A percentile compares a stretch with the other conserved stretches of the same genome.
Evolutionary conservation across 345 rosid species (phyloP).

Genomic region (Eucalyptus curtisii): DNA sequence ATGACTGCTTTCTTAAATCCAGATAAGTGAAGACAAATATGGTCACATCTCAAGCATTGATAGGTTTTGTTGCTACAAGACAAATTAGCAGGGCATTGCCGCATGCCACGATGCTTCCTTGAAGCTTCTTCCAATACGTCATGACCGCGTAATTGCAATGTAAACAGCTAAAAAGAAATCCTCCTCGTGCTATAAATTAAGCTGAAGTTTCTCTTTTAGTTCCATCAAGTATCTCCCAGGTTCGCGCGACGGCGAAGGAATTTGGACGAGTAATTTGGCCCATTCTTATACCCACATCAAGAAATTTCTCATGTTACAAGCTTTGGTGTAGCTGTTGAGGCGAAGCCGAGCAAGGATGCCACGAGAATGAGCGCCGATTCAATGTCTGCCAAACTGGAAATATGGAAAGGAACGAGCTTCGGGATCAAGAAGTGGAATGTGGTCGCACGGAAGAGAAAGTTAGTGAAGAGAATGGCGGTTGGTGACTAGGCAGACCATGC

Average conservation of each 20-base stretch:
- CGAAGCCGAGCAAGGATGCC: not conserved
- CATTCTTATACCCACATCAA: not conserved
- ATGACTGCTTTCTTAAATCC: not conserved
- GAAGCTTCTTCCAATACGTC: not conserved
- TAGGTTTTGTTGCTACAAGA: not conserved
- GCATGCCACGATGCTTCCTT: not conserved
- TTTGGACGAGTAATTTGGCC: not conserved
- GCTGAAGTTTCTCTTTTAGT: not conserved
- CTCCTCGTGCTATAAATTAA: not conserved
- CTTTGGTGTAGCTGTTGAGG: not conserved
- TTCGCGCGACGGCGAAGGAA: not conserved
- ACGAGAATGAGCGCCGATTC: not conserved
- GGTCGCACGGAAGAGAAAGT: not conserved
- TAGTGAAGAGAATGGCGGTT: not conserved
- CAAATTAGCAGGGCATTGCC: not conserved
- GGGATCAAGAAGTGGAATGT: not conserved
- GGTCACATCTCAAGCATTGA: not conserved
- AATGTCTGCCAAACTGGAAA: not conserved
- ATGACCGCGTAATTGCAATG: not conserved
- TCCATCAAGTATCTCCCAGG: not conserved
- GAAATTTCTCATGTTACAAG: not conserved
- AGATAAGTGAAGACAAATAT: not conserved
- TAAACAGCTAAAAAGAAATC: not conserved
- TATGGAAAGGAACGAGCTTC: not conserved
- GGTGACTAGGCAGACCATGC: not conserved